Conservation (phyloP, 441 rosid genomes). For the Sinapis alba region DNA sequence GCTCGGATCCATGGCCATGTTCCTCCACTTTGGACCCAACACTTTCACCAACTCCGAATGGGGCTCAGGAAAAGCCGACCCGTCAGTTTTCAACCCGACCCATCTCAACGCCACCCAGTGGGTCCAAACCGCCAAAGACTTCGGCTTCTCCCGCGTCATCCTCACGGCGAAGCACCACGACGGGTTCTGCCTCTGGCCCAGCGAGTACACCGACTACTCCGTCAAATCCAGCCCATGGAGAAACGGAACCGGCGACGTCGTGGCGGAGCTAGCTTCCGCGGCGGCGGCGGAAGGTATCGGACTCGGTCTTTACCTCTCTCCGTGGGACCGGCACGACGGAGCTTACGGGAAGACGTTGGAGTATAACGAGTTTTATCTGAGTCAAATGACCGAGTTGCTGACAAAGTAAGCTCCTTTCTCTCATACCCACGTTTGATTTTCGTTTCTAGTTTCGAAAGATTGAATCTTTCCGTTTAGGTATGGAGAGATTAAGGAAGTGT, state of each 20-base stretch:
- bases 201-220: slow-evolving; percentile 70
- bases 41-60: slow-evolving; percentile 89
- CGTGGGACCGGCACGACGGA: slow-evolving; percentile 92
- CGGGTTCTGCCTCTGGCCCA: slow-evolving; percentile 97
- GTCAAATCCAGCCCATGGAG: slow-evolving; percentile 73
- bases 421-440: neutral
- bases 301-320: slow-evolving; percentile 84
- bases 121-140: slow-evolving; percentile 72
- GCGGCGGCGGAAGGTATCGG: slow-evolving; percentile 59
- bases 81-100: slow-evolving; percentile 71
- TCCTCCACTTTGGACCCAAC: slow-evolving; percentile 87
- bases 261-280: slow-evolving; percentile 68
- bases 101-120: slow-evolving; percentile 72
- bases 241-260: slow-evolving; percentile 72
- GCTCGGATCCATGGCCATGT: slow-evolving; percentile 65
- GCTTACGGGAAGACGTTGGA: slow-evolving; percentile 72
- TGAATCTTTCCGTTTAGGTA: slow-evolving; percentile 48
- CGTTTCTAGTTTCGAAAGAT: neutral
- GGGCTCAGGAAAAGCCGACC: slow-evolving; percentile 81
- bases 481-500: slow-evolving; percentile 83
- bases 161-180: slow-evolving; percentile 95
- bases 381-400: slow-evolving; percentile 82
- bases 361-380: slow-evolving; percentile 84
- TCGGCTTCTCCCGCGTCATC: slow-evolving; percentile 71
- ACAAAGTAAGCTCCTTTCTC: slow-evolving; percentile 53